Base-by-base conservation (phyloP, 352 stramenopile species). In the Phytophthora megakarya region DNA sequence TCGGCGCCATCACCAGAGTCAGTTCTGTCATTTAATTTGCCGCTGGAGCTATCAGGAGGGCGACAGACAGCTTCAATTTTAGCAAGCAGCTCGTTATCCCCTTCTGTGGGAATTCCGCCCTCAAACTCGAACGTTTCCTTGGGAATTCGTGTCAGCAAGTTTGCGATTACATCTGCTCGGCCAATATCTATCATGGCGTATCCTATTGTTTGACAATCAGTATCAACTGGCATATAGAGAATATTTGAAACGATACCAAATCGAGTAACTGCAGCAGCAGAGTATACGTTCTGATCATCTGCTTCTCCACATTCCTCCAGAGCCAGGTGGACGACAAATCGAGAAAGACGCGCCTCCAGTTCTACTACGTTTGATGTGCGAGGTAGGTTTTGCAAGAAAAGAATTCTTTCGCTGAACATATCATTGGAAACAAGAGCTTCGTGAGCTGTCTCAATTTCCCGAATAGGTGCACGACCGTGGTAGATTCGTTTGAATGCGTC, bases 261-360 rank as follows among this genome's bases (percentile, higher is more conserved):
- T 1, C 83, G 79, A 52, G 76, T 80, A 0, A 84, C 75, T 23
- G 86, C 73, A 12, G 81, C 78, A 5, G 85, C 85, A 11, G 81
- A 92, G 39, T 83, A 80, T 18, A 91, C 84, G 28, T 79, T 93
- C 43, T 89, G 79, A 50, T 93, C 84, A 35, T 93, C 84, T 3
- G 80, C 81, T 73, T 91, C 84, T 8, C 84, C 84, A 32, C 82
- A 93, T 38, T 90, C 83, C 48, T 93, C 80, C 18, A 91, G 70
- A 23, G 82, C 80, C 13, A 92, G 51, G 42, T 88, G 84, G 15
- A 82, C 64, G 22, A 93, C 64, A 45, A 82, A 90, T 6, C 77
- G 81, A 25, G 82, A 87, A 5, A 93, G 22, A 1, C 68, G 72
- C 5, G 47, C 28, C 33, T 68, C 43, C 19, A 93, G 55, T 9